Base-by-base conservation (phyloP, 768 basidiomycete genomes). In the Termitomyces sp. region DNA sequence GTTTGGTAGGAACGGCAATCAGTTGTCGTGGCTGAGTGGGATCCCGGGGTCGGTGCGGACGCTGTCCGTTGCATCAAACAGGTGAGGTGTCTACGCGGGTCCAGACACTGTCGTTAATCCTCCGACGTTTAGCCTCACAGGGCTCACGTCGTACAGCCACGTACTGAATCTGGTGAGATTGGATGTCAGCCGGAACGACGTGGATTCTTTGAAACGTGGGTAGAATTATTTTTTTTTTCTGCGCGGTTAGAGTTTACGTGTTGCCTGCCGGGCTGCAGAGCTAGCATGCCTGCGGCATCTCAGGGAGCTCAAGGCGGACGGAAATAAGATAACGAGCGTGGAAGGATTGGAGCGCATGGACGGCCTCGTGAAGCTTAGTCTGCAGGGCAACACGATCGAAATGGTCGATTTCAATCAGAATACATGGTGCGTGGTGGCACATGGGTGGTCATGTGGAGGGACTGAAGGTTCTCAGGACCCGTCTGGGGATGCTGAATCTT, bases 301-400 rank as follows among this genome's bases (percentile, higher is more conserved):
- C 55, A 83, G 92, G 36, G 94, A 98, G 69, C 82, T 99, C 54
- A 88, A 84, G 56, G 90, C 90, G n/a, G 93, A 98, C 68, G 82
- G 84, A 52, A 98, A 98, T 73, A 79, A 77, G 68, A 87, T 99
- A 62, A 73, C 69, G 18, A 84, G 79, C 66, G 64, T 92, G 16
- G 85, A 88, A 42, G 94, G 94, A 1, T 74, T 99, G 46, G 81
- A 89, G 67, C 77, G 77, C 58, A 81, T 98, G 77, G 88, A 90
- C 63, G 82, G 85, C 20, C 84, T 99, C 28, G 81, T 88, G 66
- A 92, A 92, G 73, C 77, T 98, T 56, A 92, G 90, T 65, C 72
- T 93, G 59, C 83, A 87, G 68, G 83, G 83, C 33, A 98, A 98
- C 73, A 67, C 72, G 54, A 80, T 98, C 56, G 68, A 73, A 60